These are phyloP conservation scores for Aspergillus intermedius DNA, from an alignment of 2,329 filamentous ascomycete species.

Conservation along the genomic window DNA sequence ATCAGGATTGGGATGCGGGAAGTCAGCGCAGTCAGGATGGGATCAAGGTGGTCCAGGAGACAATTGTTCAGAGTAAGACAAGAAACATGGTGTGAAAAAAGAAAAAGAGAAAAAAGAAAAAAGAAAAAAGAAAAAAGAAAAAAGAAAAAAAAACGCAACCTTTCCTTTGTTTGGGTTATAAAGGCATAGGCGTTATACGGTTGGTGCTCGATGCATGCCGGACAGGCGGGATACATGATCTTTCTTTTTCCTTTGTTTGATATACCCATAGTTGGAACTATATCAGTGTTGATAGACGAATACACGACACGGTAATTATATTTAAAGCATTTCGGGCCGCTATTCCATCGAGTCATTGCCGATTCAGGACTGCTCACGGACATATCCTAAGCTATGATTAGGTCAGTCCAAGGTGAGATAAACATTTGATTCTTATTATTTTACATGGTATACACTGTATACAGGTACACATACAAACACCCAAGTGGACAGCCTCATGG, in stretches of 20 bases:
- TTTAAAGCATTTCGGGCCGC: too few species aligned
- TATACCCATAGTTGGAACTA: neutral
- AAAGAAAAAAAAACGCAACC: neutral
- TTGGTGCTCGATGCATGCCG: neutral
- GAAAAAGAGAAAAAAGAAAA: too few species aligned
- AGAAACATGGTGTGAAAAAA: constrained; percentile 2
- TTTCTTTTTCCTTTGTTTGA: neutral
- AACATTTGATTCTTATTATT: neutral
- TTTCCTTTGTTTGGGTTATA: neutral
- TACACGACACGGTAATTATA: too few species aligned
- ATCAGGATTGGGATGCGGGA: constrained; percentile 14
- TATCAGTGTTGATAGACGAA: too few species aligned
- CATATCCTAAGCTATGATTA: neutral
- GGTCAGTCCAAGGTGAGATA: neutral
- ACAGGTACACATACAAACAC: constrained; percentile 1
- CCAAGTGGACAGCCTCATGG: neutral
- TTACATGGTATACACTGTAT: neutral
- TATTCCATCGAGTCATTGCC: neutral
- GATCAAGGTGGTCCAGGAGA: constrained; percentile 28
- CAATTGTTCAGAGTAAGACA: constrained; percentile 21
- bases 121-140: neutral
- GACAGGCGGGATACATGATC: neutral
- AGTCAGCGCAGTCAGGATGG: constrained; percentile 16
- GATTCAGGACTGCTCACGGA: neutral
- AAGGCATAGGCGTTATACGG: neutral